Conservation (phyloP, 169 alveolate species). For the Cryptosporidium ubiquitum region DNA sequence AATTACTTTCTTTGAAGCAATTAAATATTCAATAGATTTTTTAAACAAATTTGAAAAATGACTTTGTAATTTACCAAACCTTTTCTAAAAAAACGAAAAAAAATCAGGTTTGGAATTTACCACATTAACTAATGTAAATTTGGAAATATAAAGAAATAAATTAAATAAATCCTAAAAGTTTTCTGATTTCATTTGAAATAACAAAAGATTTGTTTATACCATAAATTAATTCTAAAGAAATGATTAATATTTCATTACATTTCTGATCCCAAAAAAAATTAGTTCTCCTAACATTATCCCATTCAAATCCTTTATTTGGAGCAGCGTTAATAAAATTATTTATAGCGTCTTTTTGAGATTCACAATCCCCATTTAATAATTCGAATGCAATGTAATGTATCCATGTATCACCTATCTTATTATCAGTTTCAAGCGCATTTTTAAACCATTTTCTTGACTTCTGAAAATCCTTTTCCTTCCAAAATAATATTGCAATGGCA, state of each 20-base stretch:
- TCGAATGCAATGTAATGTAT: constrained; percentile 93
- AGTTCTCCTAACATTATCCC: constrained; percentile 28
- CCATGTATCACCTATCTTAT: constrained; percentile 95
- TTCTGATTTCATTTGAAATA: constrained; percentile 10
- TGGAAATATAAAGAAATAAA: not conserved
- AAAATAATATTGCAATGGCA: constrained; percentile 92
- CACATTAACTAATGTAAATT: constrained; percentile 11
- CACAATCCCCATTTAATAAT: constrained; percentile 83
- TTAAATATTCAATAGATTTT: not conserved
- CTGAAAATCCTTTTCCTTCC: constrained; percentile 90
- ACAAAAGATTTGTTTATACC: not conserved
- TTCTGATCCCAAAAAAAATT: constrained; percentile 12
- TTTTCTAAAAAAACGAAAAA: not conserved
- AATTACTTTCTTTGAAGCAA: not conserved
- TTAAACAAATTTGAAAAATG: not conserved
- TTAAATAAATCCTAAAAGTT: constrained; percentile 14
- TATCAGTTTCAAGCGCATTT: constrained; percentile 90
- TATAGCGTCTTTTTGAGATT: constrained; percentile 19
- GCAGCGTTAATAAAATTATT: not conserved
- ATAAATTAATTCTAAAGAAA: not conserved
- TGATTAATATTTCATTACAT: not conserved
- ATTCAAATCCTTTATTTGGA: constrained; percentile 47
- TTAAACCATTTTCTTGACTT: constrained; percentile 96
- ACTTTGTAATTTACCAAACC: constrained; percentile 38
- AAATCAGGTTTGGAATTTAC: constrained; percentile 55